Evolutionary conservation across 2,329 filamentous ascomycete genomes (phyloP).

Genomic region (Dothistroma pini): DNA sequence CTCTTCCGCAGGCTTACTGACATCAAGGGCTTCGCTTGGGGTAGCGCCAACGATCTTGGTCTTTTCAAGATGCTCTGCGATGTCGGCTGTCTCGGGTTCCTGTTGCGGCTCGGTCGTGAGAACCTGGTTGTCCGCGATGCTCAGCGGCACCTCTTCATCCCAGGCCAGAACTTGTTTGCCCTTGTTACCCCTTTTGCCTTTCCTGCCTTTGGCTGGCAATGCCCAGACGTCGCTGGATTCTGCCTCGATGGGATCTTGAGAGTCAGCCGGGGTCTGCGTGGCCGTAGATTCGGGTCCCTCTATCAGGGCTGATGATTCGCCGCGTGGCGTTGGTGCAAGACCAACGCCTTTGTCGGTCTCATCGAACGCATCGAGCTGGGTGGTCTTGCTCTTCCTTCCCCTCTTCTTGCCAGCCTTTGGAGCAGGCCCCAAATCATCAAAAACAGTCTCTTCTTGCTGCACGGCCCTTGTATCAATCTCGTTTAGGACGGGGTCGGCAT

Average conservation of each 20-base stretch:
- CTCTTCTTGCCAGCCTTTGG: constrained; percentile 24
- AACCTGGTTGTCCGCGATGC: background rate
- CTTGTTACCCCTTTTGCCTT: constrained; percentile 30
- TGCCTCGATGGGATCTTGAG: constrained; percentile 6
- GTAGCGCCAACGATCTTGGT: background rate
- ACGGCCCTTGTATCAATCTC: background rate
- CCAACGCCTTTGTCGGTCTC: background rate
- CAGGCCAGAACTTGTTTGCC: constrained; percentile 8
- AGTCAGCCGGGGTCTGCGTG: background rate
- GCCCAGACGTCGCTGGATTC: constrained; percentile 19
- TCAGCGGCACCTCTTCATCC: constrained; percentile 5
- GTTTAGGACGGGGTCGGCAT: background rate
- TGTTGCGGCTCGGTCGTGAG: background rate
- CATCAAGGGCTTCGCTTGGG: background rate
- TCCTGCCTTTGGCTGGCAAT: constrained; percentile 16
- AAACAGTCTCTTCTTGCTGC: background rate
- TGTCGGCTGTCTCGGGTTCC: background rate
- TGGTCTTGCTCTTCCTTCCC: constrained; percentile 33
- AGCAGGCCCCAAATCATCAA: background rate
- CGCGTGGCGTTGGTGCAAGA: background rate
- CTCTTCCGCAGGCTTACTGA: background rate
- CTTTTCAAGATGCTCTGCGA: background rate
- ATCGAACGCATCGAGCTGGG: background rate
- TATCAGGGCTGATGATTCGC: background rate
- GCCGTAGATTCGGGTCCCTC: background rate